Base-by-base conservation (phyloP, 1,139 yeast genomes). In the Saccharomyces hybrid region DNA sequence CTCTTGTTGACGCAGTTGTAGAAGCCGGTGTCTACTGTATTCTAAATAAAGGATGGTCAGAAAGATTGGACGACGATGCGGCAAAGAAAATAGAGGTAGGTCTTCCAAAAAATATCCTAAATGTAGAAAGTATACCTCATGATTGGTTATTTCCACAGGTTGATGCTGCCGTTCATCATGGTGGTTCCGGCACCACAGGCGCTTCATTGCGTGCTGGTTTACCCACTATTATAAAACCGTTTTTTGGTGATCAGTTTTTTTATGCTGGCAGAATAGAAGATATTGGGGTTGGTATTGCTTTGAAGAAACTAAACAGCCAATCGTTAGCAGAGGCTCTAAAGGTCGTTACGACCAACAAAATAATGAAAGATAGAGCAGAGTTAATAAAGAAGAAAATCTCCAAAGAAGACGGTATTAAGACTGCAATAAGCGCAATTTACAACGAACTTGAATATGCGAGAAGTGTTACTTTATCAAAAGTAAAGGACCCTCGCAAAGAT, bases 111-210 rank as follows among this genome's bases (percentile, higher is more conserved):
- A 83, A 83, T 59, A 79, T 91, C 2, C 87, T 73, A 66, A 83
- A 82, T 59, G 74, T 88, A 9, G 93, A 93, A 4, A 69, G 84
- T 9, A 76, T 88, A 20, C 96, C 97, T 0, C 99, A 91, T 68
- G 96, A 90, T 69, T 93, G 98, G 98, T 73, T 91, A 47, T 91
- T 91, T 70, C 86, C 93, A 0, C 82, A 81, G 59, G 76, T 93
- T 47, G 96, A 91, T 70, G 97, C 93, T 0, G 96, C 96, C 0
- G 96, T 91, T 4, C 99, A 91, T 65, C 99, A 91, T 69, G 99
- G 99, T 42, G 99, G 99, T 0, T 86, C 96, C 0, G 99, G 99
- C 1, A 89, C 98, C 0, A 90, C 98, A 0, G 99, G 99, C 9
- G 96, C 97, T 0, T 80, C 95, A 2, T 69, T 91, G 54, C 73